Evolutionary conservation across 78 protist species (phyloP).

Genomic region (Dictyostelium firmibasis): DNA sequence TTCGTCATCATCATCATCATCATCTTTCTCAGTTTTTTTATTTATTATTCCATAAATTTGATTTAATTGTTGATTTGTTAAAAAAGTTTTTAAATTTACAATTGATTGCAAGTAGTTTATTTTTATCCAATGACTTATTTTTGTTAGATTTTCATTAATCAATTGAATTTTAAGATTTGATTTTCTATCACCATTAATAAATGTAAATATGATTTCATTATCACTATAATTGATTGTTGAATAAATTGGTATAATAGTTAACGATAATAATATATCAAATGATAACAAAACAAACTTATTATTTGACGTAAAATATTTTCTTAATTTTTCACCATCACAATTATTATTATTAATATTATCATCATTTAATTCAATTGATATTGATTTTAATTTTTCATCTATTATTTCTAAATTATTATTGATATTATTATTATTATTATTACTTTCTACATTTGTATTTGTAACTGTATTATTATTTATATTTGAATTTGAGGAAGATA

Average conservation of each 20-base stretch:
- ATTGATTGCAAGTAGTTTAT: background rate
- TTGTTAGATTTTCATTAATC: background rate
- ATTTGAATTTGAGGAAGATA: background rate
- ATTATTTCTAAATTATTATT: background rate
- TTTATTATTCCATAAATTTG: background rate
- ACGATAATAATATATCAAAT: constrained; percentile 10
- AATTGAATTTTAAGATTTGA: background rate
- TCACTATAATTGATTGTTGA: background rate
- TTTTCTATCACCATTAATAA: constrained; percentile 26
- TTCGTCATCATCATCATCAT: background rate
- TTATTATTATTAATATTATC: background rate
- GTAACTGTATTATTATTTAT: background rate
- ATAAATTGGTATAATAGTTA: background rate
- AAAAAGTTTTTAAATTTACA: background rate
- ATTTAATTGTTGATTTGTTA: background rate
- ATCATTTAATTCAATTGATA: background rate
- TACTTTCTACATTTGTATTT: background rate
- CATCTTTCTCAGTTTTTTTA: background rate
- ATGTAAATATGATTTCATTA: background rate
- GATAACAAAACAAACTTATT: background rate
- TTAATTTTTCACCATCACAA: background rate
- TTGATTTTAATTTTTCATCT: constrained; percentile 4
- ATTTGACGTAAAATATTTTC: background rate
- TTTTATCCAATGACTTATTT: constrained; percentile 1
- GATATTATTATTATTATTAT: background rate